phyloP scores from a whole-genome alignment of 1,284 basidiomycete species.

The Apiotrichum siamense region DNA sequence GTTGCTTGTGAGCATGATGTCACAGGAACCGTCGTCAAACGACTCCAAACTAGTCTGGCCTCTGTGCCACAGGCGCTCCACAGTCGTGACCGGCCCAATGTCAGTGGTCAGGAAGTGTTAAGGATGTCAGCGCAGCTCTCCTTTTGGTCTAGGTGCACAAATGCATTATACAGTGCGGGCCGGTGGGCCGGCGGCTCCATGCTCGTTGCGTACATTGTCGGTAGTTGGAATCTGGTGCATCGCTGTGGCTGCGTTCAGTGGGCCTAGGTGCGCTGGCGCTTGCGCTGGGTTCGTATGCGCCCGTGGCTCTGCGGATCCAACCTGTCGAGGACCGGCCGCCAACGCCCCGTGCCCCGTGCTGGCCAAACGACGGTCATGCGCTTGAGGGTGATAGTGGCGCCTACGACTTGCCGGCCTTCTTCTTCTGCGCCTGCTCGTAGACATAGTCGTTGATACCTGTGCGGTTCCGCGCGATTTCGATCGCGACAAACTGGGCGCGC shows the following conservation, averaged over 20 bases:
- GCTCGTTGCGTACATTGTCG: background rate
- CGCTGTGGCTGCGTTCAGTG: background rate
- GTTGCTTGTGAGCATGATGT: no score
- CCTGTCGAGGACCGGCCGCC: background rate
- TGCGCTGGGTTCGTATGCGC: no score
- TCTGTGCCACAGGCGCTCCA: no score
- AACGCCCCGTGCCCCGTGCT: background rate
- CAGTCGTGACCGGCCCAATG: no score
- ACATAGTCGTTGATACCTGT: conserved; percentile 83
- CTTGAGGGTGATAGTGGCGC: background rate
- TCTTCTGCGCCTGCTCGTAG: conserved; percentile 63
- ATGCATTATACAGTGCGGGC: conserved; percentile 7
- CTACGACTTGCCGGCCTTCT: conserved; percentile 29
- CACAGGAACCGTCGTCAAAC: no score
- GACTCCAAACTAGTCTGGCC: no score
- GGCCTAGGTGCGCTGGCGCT: no score
- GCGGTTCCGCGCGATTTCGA: conserved; percentile 91
- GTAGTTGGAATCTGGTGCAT: background rate
- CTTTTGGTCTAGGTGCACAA: background rate
- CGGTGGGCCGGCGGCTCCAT: background rate
- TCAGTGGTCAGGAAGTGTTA: no score
- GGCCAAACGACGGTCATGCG: no score
- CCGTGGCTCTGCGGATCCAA: no score
- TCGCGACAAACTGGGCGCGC: conserved; percentile 73
- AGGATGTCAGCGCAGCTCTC: no score